phyloP scores from a whole-genome alignment of 306 rosid genomes.

The Corylus heterophylla region DNA sequence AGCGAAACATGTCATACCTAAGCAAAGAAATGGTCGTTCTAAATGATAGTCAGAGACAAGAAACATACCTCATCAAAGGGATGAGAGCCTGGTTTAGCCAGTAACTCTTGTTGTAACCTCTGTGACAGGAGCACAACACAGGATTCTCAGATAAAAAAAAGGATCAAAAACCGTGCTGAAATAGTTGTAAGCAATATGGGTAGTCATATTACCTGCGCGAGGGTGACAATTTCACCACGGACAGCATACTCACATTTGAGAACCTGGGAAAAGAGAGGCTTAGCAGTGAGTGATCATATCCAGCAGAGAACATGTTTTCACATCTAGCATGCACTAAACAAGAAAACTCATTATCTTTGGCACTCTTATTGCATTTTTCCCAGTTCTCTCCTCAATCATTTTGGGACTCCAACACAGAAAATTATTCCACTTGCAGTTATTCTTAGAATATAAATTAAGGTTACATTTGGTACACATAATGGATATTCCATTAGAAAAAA shows the following conservation, averaged over 20 bases:
- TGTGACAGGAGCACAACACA: conserved; percentile 33
- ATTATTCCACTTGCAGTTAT: background rate
- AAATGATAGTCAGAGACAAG: conserved; percentile 17
- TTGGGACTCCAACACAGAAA: background rate
- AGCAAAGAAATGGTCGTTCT: background rate
- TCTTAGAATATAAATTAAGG: no score
- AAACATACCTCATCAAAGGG: conserved; percentile 83
- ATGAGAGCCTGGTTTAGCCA: conserved; percentile 66
- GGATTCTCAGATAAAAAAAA: background rate
- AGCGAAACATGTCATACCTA: background rate
- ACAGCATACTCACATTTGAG: conserved; percentile 93
- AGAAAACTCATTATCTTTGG: background rate
- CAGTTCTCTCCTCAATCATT: background rate
- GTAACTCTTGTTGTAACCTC: conserved; percentile 73
- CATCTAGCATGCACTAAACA: background rate
- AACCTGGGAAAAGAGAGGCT: conserved; percentile 53
- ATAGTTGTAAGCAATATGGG: conserved; percentile 13
- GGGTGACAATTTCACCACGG: conserved; percentile 86
- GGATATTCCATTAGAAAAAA: no score
- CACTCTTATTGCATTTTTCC: background rate
- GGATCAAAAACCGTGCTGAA: background rate
- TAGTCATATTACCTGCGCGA: conserved; percentile 73
- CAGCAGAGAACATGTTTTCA: conserved; percentile 8
- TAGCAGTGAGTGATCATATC: conserved; percentile 14
- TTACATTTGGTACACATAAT: no score